Conservation (phyloP, 164 flowering plant genomes). For the Amborella trichopoda region DNA sequence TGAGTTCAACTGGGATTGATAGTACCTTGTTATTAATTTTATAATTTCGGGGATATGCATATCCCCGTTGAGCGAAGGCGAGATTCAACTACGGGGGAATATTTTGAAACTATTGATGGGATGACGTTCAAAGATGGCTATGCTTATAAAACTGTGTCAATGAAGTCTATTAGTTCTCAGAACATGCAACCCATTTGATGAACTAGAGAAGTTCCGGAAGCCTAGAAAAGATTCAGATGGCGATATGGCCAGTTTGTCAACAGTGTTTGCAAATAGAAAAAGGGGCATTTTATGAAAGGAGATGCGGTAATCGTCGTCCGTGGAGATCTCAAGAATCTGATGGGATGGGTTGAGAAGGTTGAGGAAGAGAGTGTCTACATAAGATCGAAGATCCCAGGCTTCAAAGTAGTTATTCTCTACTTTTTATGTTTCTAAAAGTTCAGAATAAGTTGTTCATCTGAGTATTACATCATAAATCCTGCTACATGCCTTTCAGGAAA, state of each 20-base stretch:
- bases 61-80: slow-evolving; percentile 73
- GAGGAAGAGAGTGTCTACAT: slow-evolving; percentile 83
- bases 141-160: slow-evolving; percentile 63
- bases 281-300: slow-evolving; percentile 93
- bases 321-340: slow-evolving; percentile 84
- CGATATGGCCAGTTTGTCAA: slow-evolving; percentile 52
- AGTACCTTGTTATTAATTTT: too few relatives aligned
- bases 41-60: slow-evolving; percentile 52
- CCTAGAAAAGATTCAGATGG: slow-evolving; percentile 72
- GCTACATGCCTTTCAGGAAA: too few relatives aligned
- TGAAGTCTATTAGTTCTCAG: slow-evolving; percentile 63
- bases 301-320: slow-evolving; percentile 79
- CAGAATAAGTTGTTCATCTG: neutral
- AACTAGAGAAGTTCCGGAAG: slow-evolving; percentile 77
- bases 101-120: slow-evolving; percentile 58
- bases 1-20: too few relatives aligned
- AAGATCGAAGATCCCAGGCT: slow-evolving; percentile 65
- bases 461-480: too few relatives aligned
- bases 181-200: slow-evolving; percentile 83
- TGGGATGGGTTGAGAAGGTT: slow-evolving; percentile 94
- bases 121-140: slow-evolving; percentile 84
- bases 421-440: neutral
- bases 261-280: slow-evolving; percentile 82
- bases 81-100: slow-evolving; percentile 59
- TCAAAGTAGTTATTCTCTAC: too few relatives aligned